These are phyloP conservation scores for Suillus sp. DNA, from an alignment of 768 basidiomycete genomes.

Conservation along the genomic window DNA sequence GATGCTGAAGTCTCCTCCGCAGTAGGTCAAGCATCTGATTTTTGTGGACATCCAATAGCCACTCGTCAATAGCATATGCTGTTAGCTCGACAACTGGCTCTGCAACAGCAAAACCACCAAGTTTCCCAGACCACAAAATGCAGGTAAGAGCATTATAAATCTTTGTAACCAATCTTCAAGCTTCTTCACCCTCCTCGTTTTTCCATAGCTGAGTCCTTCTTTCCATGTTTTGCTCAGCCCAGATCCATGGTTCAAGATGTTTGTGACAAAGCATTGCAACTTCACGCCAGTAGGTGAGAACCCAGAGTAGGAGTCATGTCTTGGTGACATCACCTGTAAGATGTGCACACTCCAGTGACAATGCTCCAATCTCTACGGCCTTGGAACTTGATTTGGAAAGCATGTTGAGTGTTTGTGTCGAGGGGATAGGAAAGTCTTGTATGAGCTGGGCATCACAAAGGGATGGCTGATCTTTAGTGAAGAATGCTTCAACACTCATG, in stretches of 20 bases:
- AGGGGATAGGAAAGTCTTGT: background rate
- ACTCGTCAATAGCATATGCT: background rate
- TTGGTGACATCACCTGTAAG: background rate
- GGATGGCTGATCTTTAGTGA: too few relatives aligned
- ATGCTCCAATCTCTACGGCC: background rate
- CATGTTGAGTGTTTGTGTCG: background rate
- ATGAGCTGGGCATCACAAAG: background rate
- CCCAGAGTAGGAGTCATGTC: background rate
- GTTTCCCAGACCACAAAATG: background rate
- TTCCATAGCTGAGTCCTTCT: background rate
- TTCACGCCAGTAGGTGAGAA: background rate
- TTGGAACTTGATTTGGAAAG: background rate
- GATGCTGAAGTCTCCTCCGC: background rate
- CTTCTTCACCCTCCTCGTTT: background rate
- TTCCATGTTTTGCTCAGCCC: background rate
- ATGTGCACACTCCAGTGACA: background rate
- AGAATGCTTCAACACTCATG: too few relatives aligned
- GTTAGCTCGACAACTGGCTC: background rate
- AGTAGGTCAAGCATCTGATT: constrained; percentile 11
- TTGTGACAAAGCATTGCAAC: background rate
- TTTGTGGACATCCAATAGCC: background rate
- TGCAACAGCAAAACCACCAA: background rate
- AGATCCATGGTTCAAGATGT: background rate
- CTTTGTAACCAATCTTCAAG: background rate
- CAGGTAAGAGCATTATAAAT: too few relatives aligned